Base-by-base conservation (phyloP, 352 stramenopile species). In the Globisporangium cystogenes region DNA sequence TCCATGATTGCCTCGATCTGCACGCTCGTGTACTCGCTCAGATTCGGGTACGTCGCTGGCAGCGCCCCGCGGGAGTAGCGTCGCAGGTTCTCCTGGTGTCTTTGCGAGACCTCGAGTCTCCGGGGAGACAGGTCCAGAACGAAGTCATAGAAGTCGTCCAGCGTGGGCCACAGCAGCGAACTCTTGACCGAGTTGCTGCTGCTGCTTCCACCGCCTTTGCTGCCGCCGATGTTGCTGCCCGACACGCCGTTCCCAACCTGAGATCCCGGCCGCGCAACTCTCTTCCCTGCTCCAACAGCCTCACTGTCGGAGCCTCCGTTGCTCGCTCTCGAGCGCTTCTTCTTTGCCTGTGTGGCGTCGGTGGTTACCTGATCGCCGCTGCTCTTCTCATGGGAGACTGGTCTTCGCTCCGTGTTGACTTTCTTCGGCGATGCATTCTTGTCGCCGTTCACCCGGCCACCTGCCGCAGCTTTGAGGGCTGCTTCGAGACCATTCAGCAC, bases 91-190 rank as follows among this genome's bases (percentile, higher is more conserved):
- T 63, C 48, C 56, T 64, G 41, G 58, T 50, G 67, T 5, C 59
- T 62, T 14, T 70, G 64, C 7, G 57, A 72, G n/a, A 52, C 50
- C 43, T 63, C 66, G 44, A 81, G 60, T 23, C 72, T 70, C 7
- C 50, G 69, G 20, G 80, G 77, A 15, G 74, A 79, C 15, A 91
- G 43, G 26, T 81, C 64, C n/a, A 93, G 48, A 14, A 93, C 47
- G 47, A 87, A 86, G 40, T 83, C 72, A 57, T 89, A 89, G 33
- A 91, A 90, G 1, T 87, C 74, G 40, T 91, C 75, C 11, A 93
- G 57, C 7, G 66, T 69, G 35, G 82, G 82, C 82, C 82, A 93
- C 21, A 91, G 52, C 21, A 87, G 48, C 8, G 78, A 82, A 43
- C 70, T 86, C 45, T 76, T 84, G 21, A 67, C 16, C 0, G 47